Base-by-base conservation (phyloP, 2,329 filamentous ascomycete genomes). In the Colletotrichum sp. region DNA sequence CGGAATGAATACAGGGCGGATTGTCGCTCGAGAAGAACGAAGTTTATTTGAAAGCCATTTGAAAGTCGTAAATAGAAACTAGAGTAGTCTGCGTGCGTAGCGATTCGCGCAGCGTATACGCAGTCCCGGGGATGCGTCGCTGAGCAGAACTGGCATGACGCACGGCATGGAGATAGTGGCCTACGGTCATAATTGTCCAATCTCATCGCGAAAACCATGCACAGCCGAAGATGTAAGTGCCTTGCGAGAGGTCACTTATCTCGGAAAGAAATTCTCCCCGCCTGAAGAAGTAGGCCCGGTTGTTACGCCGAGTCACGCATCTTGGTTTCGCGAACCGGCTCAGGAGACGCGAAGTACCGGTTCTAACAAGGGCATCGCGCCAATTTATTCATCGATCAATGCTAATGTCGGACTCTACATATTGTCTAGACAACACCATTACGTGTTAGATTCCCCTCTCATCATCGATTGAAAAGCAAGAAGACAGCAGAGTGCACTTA, bases 381-480 rank as follows among this genome's bases (percentile, higher is more conserved):
- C 39, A 49, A 12, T n/a, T 21, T 3, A 4, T 18, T 7, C 3
- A 9, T 1, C 18, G 18, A n/a, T 49, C 9, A 49, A 12, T 49
- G 1, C 10, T 1, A 21, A 7, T 0, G 9, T 49, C 18, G 5
- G 18, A 12, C 10, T 49, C 9, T n/a, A 4, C 0, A 1, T 13
- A 7, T 49, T 3, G 44, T 10, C 44, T 21, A 7, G 6, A 49
- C 0, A 1, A 49, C 10, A 21, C 18, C 5, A 12, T 21, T 2
- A 3, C 10, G 44, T 21, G 18, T 21, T 13, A 21, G 3, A 21
- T 21, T 4, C 0, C 3, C 3, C 18, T 49, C 1, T 49, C 44
- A 49, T 13, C 5, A 49, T 7, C 3, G 6, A 13, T 3, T 49
- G 44, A n/a, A 44, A 44, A 10, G 5, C 39, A n/a, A n/a, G 18